A percentile compares a stretch with the other conserved stretches of the same genome.
phyloP scores from a whole-genome alignment of 1,284 basidiomycete genomes.

The Boletus holoroseus region DNA sequence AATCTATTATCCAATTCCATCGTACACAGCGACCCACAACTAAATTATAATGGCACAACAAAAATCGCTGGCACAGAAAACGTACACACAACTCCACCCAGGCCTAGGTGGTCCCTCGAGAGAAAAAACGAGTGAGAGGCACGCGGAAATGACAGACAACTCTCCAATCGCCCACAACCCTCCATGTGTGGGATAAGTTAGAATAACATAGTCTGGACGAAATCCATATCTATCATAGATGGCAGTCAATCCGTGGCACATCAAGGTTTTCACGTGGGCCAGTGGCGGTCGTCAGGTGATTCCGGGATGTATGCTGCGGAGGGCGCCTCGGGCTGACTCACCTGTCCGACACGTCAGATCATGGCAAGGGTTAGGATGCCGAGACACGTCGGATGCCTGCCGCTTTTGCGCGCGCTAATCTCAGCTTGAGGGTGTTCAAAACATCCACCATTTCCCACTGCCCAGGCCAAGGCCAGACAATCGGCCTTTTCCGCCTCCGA shows the following conservation, averaged over 20 bases:
- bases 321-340: conserved; percentile 22
- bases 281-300: conserved; percentile 6
- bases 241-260: conserved; percentile 11
- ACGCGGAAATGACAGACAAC: conserved; percentile 11
- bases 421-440: conserved; percentile 12
- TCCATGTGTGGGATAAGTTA: conserved; percentile 11
- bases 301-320: conserved; percentile 3
- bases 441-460: conserved; percentile 29
- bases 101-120: conserved; percentile 5
- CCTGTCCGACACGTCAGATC: conserved; percentile 12
- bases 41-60: conserved; percentile 18
- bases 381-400: conserved; percentile 4
- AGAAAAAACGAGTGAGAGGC: conserved; percentile 14
- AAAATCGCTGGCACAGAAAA: conserved; percentile 6
- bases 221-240: conserved; percentile 20
- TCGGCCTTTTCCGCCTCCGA: conserved; percentile 22
- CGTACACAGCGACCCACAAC: background rate
- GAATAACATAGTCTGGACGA: conserved; percentile 18
- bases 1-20: conserved; percentile 4
- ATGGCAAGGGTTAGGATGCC: conserved; percentile 8
- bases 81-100: conserved; percentile 13
- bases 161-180: conserved; percentile 6
- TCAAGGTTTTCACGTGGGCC: conserved; percentile 9
- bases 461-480: conserved; percentile 24
- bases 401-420: conserved; percentile 3